Evolutionary conservation across 352 stramenopile genomes (phyloP).

Genomic region (Aphanomyces stellatus): DNA sequence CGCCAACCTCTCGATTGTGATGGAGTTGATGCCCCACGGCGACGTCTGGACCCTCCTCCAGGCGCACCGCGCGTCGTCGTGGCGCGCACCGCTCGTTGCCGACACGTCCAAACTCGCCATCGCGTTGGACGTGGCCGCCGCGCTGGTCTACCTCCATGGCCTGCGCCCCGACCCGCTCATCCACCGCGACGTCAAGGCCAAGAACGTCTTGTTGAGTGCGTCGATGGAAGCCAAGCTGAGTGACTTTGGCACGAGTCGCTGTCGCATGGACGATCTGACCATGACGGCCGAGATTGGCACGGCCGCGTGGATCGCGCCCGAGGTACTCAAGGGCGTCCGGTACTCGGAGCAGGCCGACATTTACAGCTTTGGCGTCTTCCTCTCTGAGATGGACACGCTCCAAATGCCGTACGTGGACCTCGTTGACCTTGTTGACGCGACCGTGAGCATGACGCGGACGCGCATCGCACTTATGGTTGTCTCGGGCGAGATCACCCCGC

Average conservation of each 20-base stretch:
- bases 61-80: constrained; percentile 21
- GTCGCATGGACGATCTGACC: background rate
- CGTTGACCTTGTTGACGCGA: background rate
- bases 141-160: constrained; percentile 37
- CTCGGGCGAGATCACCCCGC: constrained; percentile 9
- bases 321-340: constrained; percentile 18
- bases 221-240: constrained; percentile 18
- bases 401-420: constrained; percentile 11
- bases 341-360: constrained; percentile 72
- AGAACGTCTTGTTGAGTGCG: constrained; percentile 9
- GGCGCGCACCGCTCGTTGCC: background rate
- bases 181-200: constrained; percentile 26
- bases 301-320: constrained; percentile 15
- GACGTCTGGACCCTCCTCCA: constrained; percentile 36
- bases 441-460: constrained; percentile 6
- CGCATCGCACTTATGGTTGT: constrained; percentile 17
- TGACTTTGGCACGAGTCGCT: constrained; percentile 20
- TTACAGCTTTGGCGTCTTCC: constrained; percentile 63
- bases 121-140: constrained; percentile 32
- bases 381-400: constrained; percentile 62
- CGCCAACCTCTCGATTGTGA: constrained; percentile 38
- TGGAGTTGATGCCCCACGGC: constrained; percentile 43
- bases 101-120: constrained; percentile 25
- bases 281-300: constrained; percentile 21
- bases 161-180: constrained; percentile 30